A percentile compares a stretch with the other conserved stretches of the same genome.
Conservation (phyloP, 148 eudicot genomes). For the Vaccinium myrtillus region DNA sequence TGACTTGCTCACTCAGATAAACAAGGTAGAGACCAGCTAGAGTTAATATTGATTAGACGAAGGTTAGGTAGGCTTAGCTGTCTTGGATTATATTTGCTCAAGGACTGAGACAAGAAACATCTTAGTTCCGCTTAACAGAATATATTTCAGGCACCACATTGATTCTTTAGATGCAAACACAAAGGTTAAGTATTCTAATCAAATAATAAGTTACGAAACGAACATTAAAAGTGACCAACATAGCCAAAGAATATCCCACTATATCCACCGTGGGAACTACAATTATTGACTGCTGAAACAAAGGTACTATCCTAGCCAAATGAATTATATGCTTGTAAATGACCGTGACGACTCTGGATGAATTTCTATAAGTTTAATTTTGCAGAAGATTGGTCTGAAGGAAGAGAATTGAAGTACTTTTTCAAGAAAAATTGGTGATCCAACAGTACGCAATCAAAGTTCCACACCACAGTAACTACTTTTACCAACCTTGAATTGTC, state of each 20-base stretch:
- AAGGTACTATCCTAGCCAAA: neutral
- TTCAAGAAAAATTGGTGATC: neutral
- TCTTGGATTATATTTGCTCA: neutral
- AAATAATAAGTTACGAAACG: neutral
- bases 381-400: neutral
- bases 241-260: neutral
- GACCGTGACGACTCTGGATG: neutral
- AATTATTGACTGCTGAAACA: neutral
- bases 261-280: neutral
- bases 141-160: neutral
- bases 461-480: neutral
- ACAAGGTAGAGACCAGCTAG: neutral
- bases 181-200: neutral
- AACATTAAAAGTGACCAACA: neutral
- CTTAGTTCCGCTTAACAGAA: neutral
- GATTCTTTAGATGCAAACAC: neutral
- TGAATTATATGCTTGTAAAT: neutral
- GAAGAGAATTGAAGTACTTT: neutral
- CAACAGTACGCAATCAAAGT: neutral
- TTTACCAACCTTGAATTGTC: conserved; percentile 59
- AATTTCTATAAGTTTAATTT: neutral
- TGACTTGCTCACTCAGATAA: neutral
- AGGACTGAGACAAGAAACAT: neutral
- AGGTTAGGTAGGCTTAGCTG: neutral
- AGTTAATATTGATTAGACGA: neutral